phyloP scores from a whole-genome alignment of 148 eudicot species.

The Persicaria tinctoria region DNA sequence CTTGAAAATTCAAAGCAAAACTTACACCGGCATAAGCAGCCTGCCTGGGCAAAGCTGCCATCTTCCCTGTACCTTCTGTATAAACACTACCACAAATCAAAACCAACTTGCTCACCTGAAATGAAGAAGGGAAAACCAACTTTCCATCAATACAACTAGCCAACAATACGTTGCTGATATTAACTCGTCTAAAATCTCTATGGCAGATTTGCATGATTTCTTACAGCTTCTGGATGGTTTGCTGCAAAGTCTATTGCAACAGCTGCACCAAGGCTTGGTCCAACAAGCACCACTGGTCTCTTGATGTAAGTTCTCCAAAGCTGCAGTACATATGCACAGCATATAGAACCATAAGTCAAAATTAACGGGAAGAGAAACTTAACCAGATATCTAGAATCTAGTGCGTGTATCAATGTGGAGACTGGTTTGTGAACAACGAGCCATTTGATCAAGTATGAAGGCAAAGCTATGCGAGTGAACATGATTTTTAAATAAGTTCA shows the following conservation, averaged over 20 bases:
- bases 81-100: conserved; percentile 93
- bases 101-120: conserved; percentile 78
- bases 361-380: not conserved
- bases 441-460: not conserved
- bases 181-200: not conserved
- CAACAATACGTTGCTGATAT: not conserved
- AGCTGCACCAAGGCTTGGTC: conserved; percentile 97
- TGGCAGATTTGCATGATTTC: conserved; percentile 22
- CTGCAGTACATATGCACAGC: conserved; percentile 26
- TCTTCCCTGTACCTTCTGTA: conserved; percentile 63
- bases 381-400: not conserved
- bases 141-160: not conserved
- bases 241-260: conserved; percentile 79
- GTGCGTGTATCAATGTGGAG: not conserved
- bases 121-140: conserved; percentile 1
- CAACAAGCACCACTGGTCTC: conserved; percentile 81
- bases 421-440: not conserved
- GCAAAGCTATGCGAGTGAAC: not conserved
- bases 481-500: not conserved
- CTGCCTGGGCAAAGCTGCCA: conserved; percentile 56
- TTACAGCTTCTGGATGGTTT: conserved; percentile 81
- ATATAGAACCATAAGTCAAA: not conserved
- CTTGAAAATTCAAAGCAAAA: conserved; percentile 1
- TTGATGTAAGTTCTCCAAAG: conserved; percentile 76
- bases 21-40: conserved; percentile 91